Evolutionary conservation across 2,329 filamentous ascomycete species (phyloP), one percentile per base, ranked within the genome.

Genomic region (Sporothrix luriei): DNA sequence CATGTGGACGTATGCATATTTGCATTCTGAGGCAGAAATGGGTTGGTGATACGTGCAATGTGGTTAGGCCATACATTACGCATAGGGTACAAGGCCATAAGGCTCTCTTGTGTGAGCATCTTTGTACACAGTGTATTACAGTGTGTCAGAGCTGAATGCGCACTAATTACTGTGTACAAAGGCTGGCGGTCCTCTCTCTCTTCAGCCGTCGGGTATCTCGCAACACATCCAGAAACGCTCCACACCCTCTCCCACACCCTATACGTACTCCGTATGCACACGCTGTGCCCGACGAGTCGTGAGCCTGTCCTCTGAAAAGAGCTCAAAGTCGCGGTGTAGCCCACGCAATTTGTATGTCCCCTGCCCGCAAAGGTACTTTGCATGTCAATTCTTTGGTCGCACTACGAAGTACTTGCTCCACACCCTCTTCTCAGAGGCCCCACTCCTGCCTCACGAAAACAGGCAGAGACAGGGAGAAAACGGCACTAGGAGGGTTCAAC

Each of bases 221-320:
- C 57, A 26, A 61, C 38, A 46, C n/a, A 29, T 7, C n/a, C n/a
- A n/a, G 33, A 61, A 61, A 43, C 19, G 33, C 55, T 33, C 43
- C 29, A 21, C 29, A 40, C 55, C 48, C 19, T 49, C 16, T 49
- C 51, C 13, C 21, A 14, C 51, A 24, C 24, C 24, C n/a, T n/a
- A n/a, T n/a, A n/a, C n/a, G n/a, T n/a, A n/a, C n/a, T n/a, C n/a
- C n/a, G n/a, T n/a, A n/a, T 13, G 14, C 49, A 29, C 51, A 6
- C 16, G 54, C 38, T 62, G 57, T 62, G 57, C 57, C 57, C 57
- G 57, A 62, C 24, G 40, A 43, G 57, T 46, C 57, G 38, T 61
- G 57, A 61, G 57, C 40, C 57, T 46, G n/a, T n/a, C 24, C 4
- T n/a, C 4, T 26, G n/a, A 61, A 61, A 40, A 43, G 55, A 14